Conservation (phyloP, 164 flowering plant genomes). For the Magnolia kwangsiensis region DNA sequence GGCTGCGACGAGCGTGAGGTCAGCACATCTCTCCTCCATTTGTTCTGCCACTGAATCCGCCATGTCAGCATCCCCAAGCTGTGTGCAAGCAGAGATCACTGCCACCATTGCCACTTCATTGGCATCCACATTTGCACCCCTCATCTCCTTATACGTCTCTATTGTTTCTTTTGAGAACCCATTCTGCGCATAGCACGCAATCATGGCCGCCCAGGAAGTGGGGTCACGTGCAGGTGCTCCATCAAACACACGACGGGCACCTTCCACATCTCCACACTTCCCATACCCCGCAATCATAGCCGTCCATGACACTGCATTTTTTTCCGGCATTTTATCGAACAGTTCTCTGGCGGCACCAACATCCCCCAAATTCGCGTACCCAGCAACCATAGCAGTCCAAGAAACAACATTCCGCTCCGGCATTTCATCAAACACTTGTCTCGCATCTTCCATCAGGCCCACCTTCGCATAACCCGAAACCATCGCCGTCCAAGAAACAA, state of each 20-base stretch:
- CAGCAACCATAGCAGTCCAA: constrained; percentile 53
- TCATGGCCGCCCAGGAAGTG: constrained; percentile 41
- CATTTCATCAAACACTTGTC: constrained; percentile 27
- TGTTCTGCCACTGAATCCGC: constrained; percentile 21
- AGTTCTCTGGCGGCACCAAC: constrained; percentile 30
- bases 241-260: constrained; percentile 32
- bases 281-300: constrained; percentile 58
- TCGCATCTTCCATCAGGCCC: constrained; percentile 37
- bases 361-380: constrained; percentile 38
- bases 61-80: constrained; percentile 30
- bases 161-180: constrained; percentile 37
- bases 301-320: constrained; percentile 32
- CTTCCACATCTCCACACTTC: constrained; percentile 32
- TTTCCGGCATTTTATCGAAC: constrained; percentile 40
- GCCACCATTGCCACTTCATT: constrained; percentile 46
- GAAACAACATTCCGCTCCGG: constrained; percentile 30
- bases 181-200: constrained; percentile 45
- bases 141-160: constrained; percentile 39
- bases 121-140: constrained; percentile 16
- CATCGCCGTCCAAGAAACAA: constrained; percentile 49
- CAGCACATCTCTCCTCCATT: constrained; percentile 22
- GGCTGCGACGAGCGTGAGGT: constrained; percentile 27
- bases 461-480: constrained; percentile 32
- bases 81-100: constrained; percentile 48
- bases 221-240: constrained; percentile 18